Evolutionary conservation across 2,329 filamentous ascomycete species (phyloP).

Genomic region (Colletotrichum karsti): DNA sequence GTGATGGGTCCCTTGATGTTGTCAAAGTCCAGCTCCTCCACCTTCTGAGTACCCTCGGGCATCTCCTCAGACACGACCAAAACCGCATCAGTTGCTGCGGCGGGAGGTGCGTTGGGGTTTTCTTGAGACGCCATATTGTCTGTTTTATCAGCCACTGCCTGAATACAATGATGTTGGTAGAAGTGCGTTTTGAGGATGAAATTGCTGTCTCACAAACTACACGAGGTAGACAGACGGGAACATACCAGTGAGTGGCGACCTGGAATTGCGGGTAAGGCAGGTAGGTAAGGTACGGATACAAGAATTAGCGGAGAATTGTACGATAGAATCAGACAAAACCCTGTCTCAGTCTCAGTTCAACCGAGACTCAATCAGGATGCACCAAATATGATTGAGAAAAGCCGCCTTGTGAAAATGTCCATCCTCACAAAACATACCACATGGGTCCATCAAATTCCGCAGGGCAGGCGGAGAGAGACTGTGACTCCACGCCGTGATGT

Average conservation of each 20-base stretch:
- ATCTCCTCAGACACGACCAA: slow-evolving; percentile 85
- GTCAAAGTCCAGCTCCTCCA: slow-evolving; percentile 94
- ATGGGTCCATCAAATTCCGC: slow-evolving; percentile 5
- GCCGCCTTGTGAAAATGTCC: background rate
- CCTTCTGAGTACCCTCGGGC: slow-evolving; percentile 79
- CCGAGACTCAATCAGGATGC: background rate
- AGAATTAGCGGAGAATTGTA: slow-evolving; percentile 11
- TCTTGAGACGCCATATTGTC: slow-evolving; percentile 38
- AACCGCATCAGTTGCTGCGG: slow-evolving; percentile 79
- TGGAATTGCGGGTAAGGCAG: slow-evolving; percentile 17
- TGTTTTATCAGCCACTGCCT: background rate
- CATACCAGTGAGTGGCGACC: slow-evolving; percentile 23
- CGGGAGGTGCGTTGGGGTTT: slow-evolving; percentile 56
- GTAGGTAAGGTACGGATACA: too few relatives aligned
- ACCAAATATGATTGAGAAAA: background rate
- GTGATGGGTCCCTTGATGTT: slow-evolving; percentile 80
- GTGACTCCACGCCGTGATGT: slow-evolving; percentile 24
- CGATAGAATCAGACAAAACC: slow-evolving; percentile 12
- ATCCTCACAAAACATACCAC: slow-evolving; percentile 13
- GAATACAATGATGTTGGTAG: background rate
- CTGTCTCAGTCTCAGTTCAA: slow-evolving; percentile 2
- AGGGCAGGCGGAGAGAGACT: background rate
- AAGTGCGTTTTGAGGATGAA: background rate
- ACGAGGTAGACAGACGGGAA: background rate
- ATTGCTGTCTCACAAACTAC: slow-evolving; percentile 8